A percentile compares a stretch with the other conserved stretches of the same genome.
These are phyloP conservation scores for Lolium perenne DNA, from an alignment of 176 grass and related monocot genomes.

Conservation along the genomic window DNA sequence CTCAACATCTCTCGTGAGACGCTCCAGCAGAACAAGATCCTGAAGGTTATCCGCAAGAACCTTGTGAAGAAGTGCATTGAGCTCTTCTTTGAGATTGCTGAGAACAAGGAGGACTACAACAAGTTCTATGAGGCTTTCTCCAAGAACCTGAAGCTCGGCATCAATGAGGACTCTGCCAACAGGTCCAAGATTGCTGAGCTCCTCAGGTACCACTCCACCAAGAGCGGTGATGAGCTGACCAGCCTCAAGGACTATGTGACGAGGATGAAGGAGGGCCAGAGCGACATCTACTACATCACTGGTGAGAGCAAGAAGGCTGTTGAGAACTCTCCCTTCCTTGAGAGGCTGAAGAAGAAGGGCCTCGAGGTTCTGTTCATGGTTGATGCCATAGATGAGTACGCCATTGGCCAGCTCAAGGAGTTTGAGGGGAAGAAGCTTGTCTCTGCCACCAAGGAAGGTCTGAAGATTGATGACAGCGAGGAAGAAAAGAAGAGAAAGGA, in stretches of 20 bases:
- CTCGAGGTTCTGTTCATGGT: conserved; percentile 93
- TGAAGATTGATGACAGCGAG: conserved; percentile 93
- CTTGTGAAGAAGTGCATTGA: conserved; percentile 94
- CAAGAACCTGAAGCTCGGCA: conserved; percentile 96
- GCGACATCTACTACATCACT: conserved; percentile 93
- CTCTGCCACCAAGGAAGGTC: conserved; percentile 96
- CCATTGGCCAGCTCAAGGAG: conserved; percentile 94
- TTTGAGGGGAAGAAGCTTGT: conserved; percentile 97
- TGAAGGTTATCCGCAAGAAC: conserved; percentile 96
- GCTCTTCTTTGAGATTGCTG: conserved; percentile 97
- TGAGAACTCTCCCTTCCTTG: conserved; percentile 95
- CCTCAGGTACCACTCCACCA: conserved; percentile 93
- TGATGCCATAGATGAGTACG: conserved; percentile 91
- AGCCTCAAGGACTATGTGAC: conserved; percentile 99
- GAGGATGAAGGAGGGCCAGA: conserved; percentile 99
- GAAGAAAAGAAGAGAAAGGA: conserved; percentile 91
- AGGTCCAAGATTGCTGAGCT: conserved; percentile 89
- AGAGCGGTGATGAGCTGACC: conserved; percentile 96
- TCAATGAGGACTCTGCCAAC: conserved; percentile 88
- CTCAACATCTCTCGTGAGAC: conserved; percentile 97
- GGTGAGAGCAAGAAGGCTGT: conserved; percentile 99
- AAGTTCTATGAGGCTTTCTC: conserved; percentile 99
- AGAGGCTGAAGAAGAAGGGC: conserved; percentile 94
- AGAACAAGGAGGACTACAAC: conserved; percentile 99
- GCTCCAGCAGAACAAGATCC: conserved; percentile 99